phyloP scores from a whole-genome alignment of 305 asterid genomes.

The Fraxinus velutina region DNA sequence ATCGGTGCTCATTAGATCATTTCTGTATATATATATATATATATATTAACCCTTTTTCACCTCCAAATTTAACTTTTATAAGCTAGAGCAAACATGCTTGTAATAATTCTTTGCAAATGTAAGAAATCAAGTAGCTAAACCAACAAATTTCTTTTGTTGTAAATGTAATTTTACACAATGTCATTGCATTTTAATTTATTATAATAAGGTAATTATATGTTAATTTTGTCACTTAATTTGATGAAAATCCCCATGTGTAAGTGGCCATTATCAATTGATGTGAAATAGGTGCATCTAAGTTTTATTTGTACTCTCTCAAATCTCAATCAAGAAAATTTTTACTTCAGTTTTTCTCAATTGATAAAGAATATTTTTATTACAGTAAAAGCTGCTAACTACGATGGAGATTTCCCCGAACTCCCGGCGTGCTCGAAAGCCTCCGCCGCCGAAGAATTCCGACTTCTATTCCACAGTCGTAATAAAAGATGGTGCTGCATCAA shows the following conservation, averaged over 20 bases:
- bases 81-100: too few species aligned
- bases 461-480: slow-evolving; percentile 57
- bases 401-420: slow-evolving; percentile 75
- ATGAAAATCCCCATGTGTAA: neutral
- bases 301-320: neutral
- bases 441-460: slow-evolving; percentile 60
- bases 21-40: too few species aligned
- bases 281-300: neutral
- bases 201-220: too few species aligned
- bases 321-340: neutral
- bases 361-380: neutral
- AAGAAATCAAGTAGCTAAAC: neutral
- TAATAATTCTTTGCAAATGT: too few species aligned
- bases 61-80: too few species aligned
- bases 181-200: too few species aligned
- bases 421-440: slow-evolving; percentile 59
- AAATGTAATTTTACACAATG: neutral
- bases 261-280: neutral
- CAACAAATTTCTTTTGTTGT: neutral
- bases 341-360: neutral
- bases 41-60: too few species aligned
- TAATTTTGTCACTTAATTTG: neutral
- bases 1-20: too few species aligned
- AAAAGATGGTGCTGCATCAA: slow-evolving; percentile 27
- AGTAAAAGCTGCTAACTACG: neutral